Percentiles rank a stretch among this genome's conserved stretches.
Evolutionary conservation across 2,329 filamentous ascomycete species (phyloP).

Genomic region (Paecilomyces sp.): DNA sequence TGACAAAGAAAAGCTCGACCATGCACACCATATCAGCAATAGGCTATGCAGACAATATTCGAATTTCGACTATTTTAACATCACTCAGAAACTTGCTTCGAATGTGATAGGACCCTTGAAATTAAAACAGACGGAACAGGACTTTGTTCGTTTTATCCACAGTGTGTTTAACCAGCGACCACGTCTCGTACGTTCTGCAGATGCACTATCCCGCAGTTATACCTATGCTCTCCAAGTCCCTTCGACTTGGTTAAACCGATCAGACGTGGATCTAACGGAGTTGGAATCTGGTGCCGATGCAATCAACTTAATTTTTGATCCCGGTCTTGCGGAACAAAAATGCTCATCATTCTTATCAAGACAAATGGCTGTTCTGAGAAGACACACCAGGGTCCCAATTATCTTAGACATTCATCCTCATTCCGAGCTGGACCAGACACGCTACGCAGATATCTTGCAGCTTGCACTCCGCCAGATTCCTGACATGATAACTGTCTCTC

Average conservation of each 20-base stretch:
- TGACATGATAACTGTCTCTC: constrained; percentile 7
- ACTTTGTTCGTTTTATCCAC: constrained; percentile 12
- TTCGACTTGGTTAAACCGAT: neutral
- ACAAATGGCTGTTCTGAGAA: constrained; percentile 10
- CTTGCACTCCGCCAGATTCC: constrained; percentile 8
- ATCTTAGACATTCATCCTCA: constrained; percentile 8
- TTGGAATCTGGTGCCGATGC: neutral
- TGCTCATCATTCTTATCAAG: constrained; percentile 7
- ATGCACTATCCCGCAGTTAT: constrained; percentile 9
- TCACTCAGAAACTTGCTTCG: neutral
- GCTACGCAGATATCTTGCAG: constrained; percentile 3
- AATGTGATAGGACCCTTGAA: constrained; percentile 3
- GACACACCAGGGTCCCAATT: constrained; percentile 10
- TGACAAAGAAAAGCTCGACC: constrained; percentile 11
- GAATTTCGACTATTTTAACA: constrained; percentile 14
- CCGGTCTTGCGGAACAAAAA: neutral
- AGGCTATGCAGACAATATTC: constrained; percentile 27
- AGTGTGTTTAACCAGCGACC: constrained; percentile 9
- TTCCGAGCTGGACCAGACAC: neutral
- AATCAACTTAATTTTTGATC: neutral
- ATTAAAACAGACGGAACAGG: constrained; percentile 14
- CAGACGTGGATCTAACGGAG: neutral
- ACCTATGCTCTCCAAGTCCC: constrained; percentile 13
- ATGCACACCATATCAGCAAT: constrained; percentile 10
- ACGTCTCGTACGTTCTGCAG: constrained; percentile 6